Base-by-base conservation (phyloP, 257 asterid genomes). In the Scutellaria barbata region DNA sequence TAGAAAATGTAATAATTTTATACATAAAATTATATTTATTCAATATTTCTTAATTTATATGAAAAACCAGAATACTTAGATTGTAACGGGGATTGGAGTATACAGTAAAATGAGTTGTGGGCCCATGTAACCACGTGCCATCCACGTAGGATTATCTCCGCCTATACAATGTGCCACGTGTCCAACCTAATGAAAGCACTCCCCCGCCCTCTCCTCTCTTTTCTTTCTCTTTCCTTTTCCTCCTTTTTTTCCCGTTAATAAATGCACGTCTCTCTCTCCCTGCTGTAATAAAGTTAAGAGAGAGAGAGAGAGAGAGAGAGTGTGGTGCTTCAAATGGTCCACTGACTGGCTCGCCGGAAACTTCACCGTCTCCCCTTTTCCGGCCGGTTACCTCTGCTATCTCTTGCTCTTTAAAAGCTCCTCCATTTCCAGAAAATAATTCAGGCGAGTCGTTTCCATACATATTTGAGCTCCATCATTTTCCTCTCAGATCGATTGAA, bases 181-280 rank as follows among this genome's bases (percentile, higher is more conserved):
- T 57, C 56, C 61, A 25, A n/a, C 62, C 33, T 25, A 70, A 45
- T 75, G 56, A 78, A 66, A 54, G 77, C 52, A 77, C 61, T 56
- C 76, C 78, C 69, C 14, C 53, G 41, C 59, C 76, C 63, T 39
- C 55, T 37, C 10, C 70, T 73, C 57, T 22, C 63, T 74, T 42
- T 43, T 37, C 42, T 51, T 39, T 51, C 73, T 14, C 66, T 13
- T 30, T 45, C 10, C 68, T 43, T 12, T 63, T 45, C 18, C 52
- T 51, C 46, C 43, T 47, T 68, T 76, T 76, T 72, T 78, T 74
- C 80, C 85, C 85, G 84, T 87, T 85, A 82, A 84, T 77, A 81
- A 80, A 80, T 68, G 82, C 81, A 78, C 52, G 80, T 61, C 81
- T 52, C 68, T 53, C 78, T 76, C 79, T 48, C 80, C 22, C 77